Evolutionary conservation across 192 early-diverging fungal species (phyloP).

Genomic region (Phlyctochytrium arcticum): DNA sequence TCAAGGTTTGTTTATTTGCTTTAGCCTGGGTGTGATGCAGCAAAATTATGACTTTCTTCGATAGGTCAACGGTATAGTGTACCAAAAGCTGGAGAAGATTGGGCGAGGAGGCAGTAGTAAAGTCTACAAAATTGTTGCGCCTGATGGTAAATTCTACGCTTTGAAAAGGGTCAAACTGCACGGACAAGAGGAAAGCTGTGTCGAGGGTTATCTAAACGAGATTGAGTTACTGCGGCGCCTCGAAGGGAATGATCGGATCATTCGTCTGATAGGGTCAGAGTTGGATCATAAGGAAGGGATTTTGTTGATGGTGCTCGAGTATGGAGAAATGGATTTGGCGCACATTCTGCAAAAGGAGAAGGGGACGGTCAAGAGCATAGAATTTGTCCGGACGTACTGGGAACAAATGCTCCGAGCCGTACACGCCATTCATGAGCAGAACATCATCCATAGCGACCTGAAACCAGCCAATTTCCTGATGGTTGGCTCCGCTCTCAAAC

Average conservation of each 20-base stretch:
- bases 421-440: conserved; percentile 76
- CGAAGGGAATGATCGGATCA: conserved; percentile 64
- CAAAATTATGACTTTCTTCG: too few species aligned
- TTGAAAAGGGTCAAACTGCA: conserved; percentile 78
- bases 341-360: conserved; percentile 36
- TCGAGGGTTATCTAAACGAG: conserved; percentile 81
- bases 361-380: conserved; percentile 55
- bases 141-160: conserved; percentile 62
- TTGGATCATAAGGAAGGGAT: conserved; percentile 55
- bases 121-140: conserved; percentile 80
- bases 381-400: conserved; percentile 81
- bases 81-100: conserved; percentile 45
- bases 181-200: conserved; percentile 57
- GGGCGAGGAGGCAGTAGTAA: conserved; percentile 86
- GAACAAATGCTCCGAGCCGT: conserved; percentile 91
- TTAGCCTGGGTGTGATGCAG: too few species aligned
- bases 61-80: conserved; percentile 34
- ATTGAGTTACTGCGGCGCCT: conserved; percentile 70
- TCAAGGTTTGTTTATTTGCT: too few species aligned
- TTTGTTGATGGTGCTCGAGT: conserved; percentile 82
- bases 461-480: conserved; percentile 97
- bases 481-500: conserved; percentile 76
- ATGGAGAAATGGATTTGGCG: conserved; percentile 85
- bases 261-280: conserved; percentile 75
- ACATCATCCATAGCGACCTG: conserved; percentile 88